These are phyloP conservation scores for Moesziomyces sp. DNA, from an alignment of 1,284 basidiomycete species.

Conservation along the genomic window DNA sequence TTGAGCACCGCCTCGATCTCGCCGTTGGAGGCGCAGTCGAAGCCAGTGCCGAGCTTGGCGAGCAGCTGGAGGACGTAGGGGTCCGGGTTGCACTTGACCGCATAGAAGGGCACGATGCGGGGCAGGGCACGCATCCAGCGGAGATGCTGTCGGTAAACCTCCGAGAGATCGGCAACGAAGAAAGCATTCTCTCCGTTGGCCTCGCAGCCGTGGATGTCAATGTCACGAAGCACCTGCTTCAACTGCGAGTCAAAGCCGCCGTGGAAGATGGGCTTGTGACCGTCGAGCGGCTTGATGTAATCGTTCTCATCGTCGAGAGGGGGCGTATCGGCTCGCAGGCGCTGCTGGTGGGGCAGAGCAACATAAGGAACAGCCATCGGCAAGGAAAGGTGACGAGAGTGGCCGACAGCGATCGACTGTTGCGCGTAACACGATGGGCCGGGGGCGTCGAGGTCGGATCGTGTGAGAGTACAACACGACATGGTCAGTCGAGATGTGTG, in stretches of 20 bases:
- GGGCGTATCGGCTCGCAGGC: slow-evolving; percentile 42
- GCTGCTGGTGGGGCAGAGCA: slow-evolving; percentile 46
- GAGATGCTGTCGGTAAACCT: slow-evolving; percentile 86
- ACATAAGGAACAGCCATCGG: slow-evolving; percentile 45
- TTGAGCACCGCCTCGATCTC: slow-evolving; percentile 87
- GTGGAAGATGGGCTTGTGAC: slow-evolving; percentile 53
- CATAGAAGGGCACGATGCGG: slow-evolving; percentile 85
- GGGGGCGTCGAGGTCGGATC: slow-evolving; percentile 17
- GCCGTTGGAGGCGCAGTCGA: slow-evolving; percentile 97
- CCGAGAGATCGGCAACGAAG: slow-evolving; percentile 91
- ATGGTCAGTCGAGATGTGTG: slow-evolving; percentile 9
- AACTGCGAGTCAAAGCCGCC: slow-evolving; percentile 60
- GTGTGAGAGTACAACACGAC: slow-evolving; percentile 24
- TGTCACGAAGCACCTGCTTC: slow-evolving; percentile 47
- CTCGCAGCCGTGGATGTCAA: slow-evolving; percentile 69
- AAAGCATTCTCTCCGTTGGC: slow-evolving; percentile 89
- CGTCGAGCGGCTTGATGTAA: slow-evolving; percentile 43
- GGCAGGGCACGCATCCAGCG: slow-evolving; percentile 81
- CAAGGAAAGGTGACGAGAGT: slow-evolving; percentile 11
- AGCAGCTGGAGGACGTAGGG: slow-evolving; percentile 90
- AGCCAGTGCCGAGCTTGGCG: slow-evolving; percentile 87
- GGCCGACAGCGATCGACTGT: slow-evolving; percentile 34
- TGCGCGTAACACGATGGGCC: slow-evolving; percentile 29
- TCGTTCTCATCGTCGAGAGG: slow-evolving; percentile 50
- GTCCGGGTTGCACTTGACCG: slow-evolving; percentile 98